phyloP scores from a whole-genome alignment of 2,329 filamentous ascomycete genomes.

The Hymenoscyphus fructigenus region DNA sequence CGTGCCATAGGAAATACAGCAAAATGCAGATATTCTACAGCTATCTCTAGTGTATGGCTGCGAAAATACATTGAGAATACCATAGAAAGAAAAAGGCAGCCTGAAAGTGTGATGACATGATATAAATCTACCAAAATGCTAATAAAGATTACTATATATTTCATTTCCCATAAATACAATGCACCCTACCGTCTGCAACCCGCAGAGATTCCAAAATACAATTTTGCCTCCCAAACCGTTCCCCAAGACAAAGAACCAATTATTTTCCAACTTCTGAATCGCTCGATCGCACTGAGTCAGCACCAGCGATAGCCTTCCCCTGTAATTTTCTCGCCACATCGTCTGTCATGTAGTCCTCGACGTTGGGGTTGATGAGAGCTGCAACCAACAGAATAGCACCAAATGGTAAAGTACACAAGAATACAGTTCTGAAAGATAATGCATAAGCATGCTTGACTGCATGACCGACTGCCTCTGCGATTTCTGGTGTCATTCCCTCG shows the following conservation, averaged over 20 bases:
- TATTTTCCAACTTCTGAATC: not conserved
- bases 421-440: slow-evolving; percentile 19
- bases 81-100: no score
- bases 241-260: not conserved
- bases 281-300: not conserved
- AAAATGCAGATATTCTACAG: no score
- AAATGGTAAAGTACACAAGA: slow-evolving; percentile 38
- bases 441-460: slow-evolving; percentile 22
- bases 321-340: slow-evolving; percentile 47
- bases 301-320: not conserved
- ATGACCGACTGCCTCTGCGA: slow-evolving; percentile 40
- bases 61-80: no score
- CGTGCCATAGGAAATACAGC: no score
- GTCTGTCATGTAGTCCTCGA: slow-evolving; percentile 44
- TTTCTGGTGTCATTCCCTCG: slow-evolving; percentile 38
- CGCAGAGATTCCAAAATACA: not conserved
- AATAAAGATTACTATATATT: no score
- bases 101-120: no score
- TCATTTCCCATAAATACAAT: no score
- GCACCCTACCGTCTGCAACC: no score
- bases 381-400: slow-evolving; percentile 39
- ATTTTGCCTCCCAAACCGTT: not conserved
- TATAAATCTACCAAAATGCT: no score
- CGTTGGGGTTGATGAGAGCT: slow-evolving; percentile 42
- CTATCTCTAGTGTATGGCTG: no score